Percentiles rank a stretch among this genome's conserved stretches.
phyloP scores from a whole-genome alignment of 202 grass and related monocot genomes.

The Setaria viridis region DNA sequence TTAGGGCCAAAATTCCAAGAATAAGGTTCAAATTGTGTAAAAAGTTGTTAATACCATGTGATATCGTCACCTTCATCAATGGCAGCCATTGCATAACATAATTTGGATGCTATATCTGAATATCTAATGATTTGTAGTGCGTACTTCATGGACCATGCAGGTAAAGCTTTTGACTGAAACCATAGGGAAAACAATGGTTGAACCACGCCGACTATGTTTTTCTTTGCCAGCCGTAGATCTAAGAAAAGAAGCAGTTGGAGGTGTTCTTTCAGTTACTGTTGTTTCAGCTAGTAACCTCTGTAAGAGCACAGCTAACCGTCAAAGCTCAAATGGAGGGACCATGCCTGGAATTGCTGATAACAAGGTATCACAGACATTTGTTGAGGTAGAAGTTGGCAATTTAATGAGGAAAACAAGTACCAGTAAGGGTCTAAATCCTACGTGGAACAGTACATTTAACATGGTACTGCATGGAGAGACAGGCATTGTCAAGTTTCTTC shows the following conservation, averaged over 20 bases:
- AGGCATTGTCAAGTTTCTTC: constrained; percentile 83
- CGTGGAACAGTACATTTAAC: constrained; percentile 86
- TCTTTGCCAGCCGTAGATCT: constrained; percentile 86
- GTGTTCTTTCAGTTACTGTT: constrained; percentile 86
- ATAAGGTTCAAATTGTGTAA: constrained; percentile 11
- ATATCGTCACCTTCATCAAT: constrained; percentile 7
- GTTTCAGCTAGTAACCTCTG: constrained; percentile 78
- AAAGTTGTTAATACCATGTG: constrained; percentile 8
- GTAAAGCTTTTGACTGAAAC: constrained; percentile 96
- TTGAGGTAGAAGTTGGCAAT: constrained; percentile 94
- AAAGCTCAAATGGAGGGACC: constrained; percentile 50
- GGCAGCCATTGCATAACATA: neutral
- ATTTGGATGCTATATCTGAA: constrained; percentile 5
- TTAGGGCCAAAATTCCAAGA: neutral
- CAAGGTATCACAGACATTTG: constrained; percentile 55
- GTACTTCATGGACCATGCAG: constrained; percentile 54
- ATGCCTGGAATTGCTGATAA: constrained; percentile 44
- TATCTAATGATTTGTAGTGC: constrained; percentile 30
- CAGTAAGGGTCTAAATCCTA: constrained; percentile 67
- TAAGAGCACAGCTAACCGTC: constrained; percentile 45
- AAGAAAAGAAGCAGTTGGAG: constrained; percentile 75
- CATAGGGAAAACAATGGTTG: constrained; percentile 88
- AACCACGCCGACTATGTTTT: constrained; percentile 87
- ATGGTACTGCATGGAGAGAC: constrained; percentile 91
- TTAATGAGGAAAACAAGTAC: constrained; percentile 86